These are phyloP conservation scores for Rugonectria rugulosa DNA, from an alignment of 2,329 filamentous ascomycete species.

Conservation along the genomic window DNA sequence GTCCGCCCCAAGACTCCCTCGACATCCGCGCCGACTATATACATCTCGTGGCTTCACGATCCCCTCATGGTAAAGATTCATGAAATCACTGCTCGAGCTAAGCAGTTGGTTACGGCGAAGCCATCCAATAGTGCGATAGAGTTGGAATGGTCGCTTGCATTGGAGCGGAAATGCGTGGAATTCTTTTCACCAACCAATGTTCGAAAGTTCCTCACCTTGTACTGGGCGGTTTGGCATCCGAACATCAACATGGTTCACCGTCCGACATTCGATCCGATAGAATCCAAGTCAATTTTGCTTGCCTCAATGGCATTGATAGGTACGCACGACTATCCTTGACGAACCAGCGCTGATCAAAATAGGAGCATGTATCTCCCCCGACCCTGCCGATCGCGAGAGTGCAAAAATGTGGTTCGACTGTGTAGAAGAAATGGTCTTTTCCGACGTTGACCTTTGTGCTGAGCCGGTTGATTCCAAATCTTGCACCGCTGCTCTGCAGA, in stretches of 20 bases:
- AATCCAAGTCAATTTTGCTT: neutral
- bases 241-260: constrained; percentile 5
- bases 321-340: neutral
- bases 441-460: neutral
- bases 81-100: neutral
- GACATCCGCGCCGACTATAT: too few species aligned
- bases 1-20: neutral
- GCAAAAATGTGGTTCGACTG: constrained; percentile 5
- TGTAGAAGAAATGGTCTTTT: constrained; percentile 4
- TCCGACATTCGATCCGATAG: neutral
- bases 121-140: neutral
- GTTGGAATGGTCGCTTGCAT: neutral
- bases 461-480: neutral
- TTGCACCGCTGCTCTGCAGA: neutral
- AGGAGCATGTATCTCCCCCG: constrained; percentile 1
- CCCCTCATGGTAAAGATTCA: neutral
- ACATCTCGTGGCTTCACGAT: too few species aligned
- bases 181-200: constrained; percentile 2
- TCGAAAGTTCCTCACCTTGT: neutral
- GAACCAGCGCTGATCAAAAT: too few species aligned
- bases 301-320: neutral
- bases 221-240: constrained; percentile 1
- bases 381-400: neutral
- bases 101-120: constrained; percentile 2
- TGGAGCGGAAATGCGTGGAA: constrained; percentile 1